These are phyloP conservation scores for Mycena albidolilacea DNA, from an alignment of 768 basidiomycete species.

Conservation along the genomic window DNA sequence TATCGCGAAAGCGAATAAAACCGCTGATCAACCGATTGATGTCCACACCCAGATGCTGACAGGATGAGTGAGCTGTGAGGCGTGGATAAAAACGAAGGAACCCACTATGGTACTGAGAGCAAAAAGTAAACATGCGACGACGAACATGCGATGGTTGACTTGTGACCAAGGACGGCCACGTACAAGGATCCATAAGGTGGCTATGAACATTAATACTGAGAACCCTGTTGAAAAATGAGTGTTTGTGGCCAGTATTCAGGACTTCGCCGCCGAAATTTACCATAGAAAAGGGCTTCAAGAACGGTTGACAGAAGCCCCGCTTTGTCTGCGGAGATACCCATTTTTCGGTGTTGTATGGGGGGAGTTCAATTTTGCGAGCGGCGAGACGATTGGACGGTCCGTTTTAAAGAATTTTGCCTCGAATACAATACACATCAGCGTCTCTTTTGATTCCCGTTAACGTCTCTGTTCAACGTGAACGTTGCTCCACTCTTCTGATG, in stretches of 20 bases:
- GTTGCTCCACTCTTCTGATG: too few species aligned
- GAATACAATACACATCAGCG: too few species aligned
- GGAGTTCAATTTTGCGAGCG: neutral
- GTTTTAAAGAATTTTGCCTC: too few species aligned
- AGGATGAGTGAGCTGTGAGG: neutral
- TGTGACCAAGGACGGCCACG: constrained; percentile 11
- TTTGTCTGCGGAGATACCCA: constrained; percentile 10
- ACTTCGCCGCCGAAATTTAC: neutral
- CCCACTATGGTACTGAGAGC: constrained; percentile 48
- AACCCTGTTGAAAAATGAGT: constrained; percentile 43
- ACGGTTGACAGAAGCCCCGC: constrained; percentile 13
- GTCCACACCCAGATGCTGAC: constrained; percentile 47
- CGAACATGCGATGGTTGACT: constrained; percentile 43
- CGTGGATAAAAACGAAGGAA: neutral
- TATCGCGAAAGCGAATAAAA: constrained; percentile 42
- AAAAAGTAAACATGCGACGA: constrained; percentile 45
- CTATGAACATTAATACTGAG: constrained; percentile 53
- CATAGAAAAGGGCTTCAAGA: constrained; percentile 22
- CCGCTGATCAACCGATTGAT: constrained; percentile 46
- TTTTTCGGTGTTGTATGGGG: neutral
- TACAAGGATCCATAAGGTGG: constrained; percentile 46
- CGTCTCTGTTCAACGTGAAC: too few species aligned
- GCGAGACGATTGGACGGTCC: too few species aligned
- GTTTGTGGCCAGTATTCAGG: neutral
- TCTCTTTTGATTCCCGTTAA: too few species aligned